Evolutionary conservation across 371 early-diverging fungal genomes (phyloP), one percentile per base, ranked within the genome.

Genomic region (Mucor circinelloides): DNA sequence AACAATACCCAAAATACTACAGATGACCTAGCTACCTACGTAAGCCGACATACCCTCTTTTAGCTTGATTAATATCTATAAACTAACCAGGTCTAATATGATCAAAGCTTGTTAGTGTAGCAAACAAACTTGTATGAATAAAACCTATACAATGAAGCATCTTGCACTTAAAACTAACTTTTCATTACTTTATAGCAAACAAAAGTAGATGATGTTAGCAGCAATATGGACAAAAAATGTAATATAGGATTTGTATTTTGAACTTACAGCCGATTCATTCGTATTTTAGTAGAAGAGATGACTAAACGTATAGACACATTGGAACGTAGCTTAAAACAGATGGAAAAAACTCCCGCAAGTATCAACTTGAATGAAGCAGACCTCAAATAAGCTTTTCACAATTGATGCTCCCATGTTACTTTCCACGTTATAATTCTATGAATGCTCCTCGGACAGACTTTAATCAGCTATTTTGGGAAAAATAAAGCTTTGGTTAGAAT

Each of bases 261-360:
- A 48, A 52, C 8, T 31, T 3, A 55, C 5, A 31, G 5, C 8
- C 30, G 28, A 30, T 15, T 44, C 27, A 28, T 23, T 46, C 34
- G 32, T 30, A 27, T 42, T 38, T 44, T 44, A 69, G 71, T 66
- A 9, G 71, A 71, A 46, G 67, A 71, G 42, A 71, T 71, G 58
- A 44, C 58, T 3, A 66, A 50, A 31, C 62, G 67, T 15, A 58
- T 71, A 0, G 58, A 71, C 23, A 52, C 71, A 12, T 54, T 71
- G 9, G 71, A 71, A 44, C 62, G 58, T n/a, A 63, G 44, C n/a
- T 40, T 71, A 8, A 63, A 66, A n/a, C 66, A 70, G 58, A 63
- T 55, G 55, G 54, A 63, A 63, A 28, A 8, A 31, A 7, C 55
- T n/a, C 55, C 55, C 12, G 50, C 25, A 25, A 50, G 23, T 2